Percentiles rank a stretch among this genome's conserved stretches.
These are phyloP conservation scores for Globisporangium barbulae DNA, from an alignment of 352 stramenopile species.

Conservation along the genomic window DNA sequence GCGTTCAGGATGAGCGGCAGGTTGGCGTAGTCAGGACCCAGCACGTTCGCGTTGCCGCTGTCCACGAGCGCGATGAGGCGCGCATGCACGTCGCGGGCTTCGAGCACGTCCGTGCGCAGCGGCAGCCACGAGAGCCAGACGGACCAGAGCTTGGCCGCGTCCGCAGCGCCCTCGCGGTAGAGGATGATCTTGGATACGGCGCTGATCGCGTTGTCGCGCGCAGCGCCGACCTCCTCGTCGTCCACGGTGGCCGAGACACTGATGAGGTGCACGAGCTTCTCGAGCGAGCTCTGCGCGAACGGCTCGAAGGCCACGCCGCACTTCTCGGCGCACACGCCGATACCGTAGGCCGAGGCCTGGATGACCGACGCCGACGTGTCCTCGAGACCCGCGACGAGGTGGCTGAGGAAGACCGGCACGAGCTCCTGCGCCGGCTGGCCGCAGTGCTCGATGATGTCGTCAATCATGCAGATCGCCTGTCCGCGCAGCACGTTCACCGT, in stretches of 20 bases:
- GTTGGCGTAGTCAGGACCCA: constrained; percentile 63
- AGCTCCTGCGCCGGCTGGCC: constrained; percentile 62
- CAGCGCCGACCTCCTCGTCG: constrained; percentile 59
- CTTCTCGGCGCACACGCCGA: constrained; percentile 83
- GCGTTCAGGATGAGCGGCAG: constrained; percentile 67
- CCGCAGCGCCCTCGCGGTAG: constrained; percentile 46
- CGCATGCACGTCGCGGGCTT: constrained; percentile 73
- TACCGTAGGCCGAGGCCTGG: constrained; percentile 79
- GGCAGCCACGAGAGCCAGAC: constrained; percentile 82
- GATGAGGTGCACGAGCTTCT: constrained; percentile 73
- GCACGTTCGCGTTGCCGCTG: constrained; percentile 40
- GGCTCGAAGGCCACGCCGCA: constrained; percentile 64
- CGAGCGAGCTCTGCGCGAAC: constrained; percentile 59
- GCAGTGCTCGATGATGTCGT: constrained; percentile 88
- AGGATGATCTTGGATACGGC: constrained; percentile 80
- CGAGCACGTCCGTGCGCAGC: constrained; percentile 72
- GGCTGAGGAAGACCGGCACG: constrained; percentile 65
- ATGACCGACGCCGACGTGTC: constrained; percentile 64
- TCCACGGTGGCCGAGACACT: constrained; percentile 43
- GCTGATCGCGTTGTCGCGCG: constrained; percentile 80
- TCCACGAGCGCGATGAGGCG: constrained; percentile 67
- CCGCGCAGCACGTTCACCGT: constrained; percentile 62
- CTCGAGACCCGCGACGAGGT: constrained; percentile 72
- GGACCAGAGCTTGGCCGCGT: constrained; percentile 61
- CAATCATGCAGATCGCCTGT: constrained; percentile 86